These are phyloP conservation scores for Jatropha podagrica DNA, from an alignment of 441 rosid genomes.

Conservation along the genomic window DNA sequence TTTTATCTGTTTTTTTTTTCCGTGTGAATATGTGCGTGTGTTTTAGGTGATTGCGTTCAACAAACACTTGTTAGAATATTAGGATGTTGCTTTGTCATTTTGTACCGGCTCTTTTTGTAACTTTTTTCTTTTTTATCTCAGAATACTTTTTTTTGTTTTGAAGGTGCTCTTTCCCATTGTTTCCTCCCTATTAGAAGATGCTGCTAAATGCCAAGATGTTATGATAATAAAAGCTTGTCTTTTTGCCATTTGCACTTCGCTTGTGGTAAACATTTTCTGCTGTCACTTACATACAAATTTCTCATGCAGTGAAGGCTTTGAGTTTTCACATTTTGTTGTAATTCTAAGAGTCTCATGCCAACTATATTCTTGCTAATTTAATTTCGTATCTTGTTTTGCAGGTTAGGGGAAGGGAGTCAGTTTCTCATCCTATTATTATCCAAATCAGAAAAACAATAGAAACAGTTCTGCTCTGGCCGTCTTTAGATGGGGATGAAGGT, in stretches of 20 bases:
- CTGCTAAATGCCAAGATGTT: constrained; percentile 46
- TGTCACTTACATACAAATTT: not conserved
- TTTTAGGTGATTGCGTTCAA: not conserved
- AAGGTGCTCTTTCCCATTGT: constrained; percentile 78
- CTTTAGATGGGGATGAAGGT: constrained; percentile 71
- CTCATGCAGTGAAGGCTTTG: not conserved
- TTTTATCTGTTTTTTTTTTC: not conserved
- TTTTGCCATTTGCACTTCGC: constrained; percentile 81
- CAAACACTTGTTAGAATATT: too few species aligned
- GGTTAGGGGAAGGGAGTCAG: constrained; percentile 66
- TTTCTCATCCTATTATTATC: constrained; percentile 44
- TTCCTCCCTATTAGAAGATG: constrained; percentile 47
- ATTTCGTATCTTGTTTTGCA: constrained; percentile 28
- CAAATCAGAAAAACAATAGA: constrained; percentile 57
- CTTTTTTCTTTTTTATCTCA: too few species aligned
- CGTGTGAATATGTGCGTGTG: not conserved
- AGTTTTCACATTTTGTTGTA: not conserved
- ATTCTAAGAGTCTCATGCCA: constrained; percentile 2
- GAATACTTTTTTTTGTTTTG: constrained; percentile 24
- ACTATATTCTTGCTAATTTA: constrained; percentile 21
- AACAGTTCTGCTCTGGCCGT: constrained; percentile 71
- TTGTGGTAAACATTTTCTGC: constrained; percentile 58
- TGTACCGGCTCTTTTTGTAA: not conserved
- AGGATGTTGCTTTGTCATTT: not conserved
- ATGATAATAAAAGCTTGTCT: constrained; percentile 74